These are phyloP conservation scores for Alternaria hordeiaustralica DNA, from an alignment of 2,329 filamentous ascomycete genomes.

Conservation along the genomic window DNA sequence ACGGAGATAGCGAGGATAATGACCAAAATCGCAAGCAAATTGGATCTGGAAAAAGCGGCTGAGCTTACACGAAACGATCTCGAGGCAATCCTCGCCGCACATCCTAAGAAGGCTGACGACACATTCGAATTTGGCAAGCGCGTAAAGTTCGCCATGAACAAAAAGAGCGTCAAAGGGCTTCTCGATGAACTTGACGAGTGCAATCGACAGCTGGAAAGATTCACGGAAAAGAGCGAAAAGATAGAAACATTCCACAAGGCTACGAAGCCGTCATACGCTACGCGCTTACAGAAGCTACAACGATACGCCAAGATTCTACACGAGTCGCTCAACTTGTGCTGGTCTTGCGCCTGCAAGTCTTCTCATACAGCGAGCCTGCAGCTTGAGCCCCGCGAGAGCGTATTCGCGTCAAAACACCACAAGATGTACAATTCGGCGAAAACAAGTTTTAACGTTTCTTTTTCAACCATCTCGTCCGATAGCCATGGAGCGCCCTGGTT, in stretches of 20 bases:
- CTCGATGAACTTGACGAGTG: constrained; percentile 47
- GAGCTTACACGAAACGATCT: constrained; percentile 45
- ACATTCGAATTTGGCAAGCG: constrained; percentile 47
- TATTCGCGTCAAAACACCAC: constrained; percentile 31
- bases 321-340: constrained; percentile 34
- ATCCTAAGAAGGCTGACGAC: constrained; percentile 39
- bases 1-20: constrained; percentile 45
- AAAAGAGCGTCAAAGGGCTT: constrained; percentile 45
- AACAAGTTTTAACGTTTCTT: constrained; percentile 44
- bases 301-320: constrained; percentile 43
- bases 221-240: constrained; percentile 47
- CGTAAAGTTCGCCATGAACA: constrained; percentile 46
- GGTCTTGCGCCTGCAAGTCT: constrained; percentile 44
- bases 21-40: constrained; percentile 44
- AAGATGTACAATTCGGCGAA: constrained; percentile 17
- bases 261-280: constrained; percentile 44
- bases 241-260: constrained; percentile 44
- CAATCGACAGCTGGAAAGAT: constrained; percentile 49
- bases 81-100: constrained; percentile 43
- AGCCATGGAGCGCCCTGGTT: constrained; percentile 27
- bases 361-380: constrained; percentile 44
- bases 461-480: constrained; percentile 29
- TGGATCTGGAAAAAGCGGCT: constrained; percentile 44
- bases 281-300: constrained; percentile 43
- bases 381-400: constrained; percentile 36